Evolutionary conservation across 257 asterid genomes (phyloP), one percentile per base, ranked within the genome.

Genomic region (Eustoma russellianum): DNA sequence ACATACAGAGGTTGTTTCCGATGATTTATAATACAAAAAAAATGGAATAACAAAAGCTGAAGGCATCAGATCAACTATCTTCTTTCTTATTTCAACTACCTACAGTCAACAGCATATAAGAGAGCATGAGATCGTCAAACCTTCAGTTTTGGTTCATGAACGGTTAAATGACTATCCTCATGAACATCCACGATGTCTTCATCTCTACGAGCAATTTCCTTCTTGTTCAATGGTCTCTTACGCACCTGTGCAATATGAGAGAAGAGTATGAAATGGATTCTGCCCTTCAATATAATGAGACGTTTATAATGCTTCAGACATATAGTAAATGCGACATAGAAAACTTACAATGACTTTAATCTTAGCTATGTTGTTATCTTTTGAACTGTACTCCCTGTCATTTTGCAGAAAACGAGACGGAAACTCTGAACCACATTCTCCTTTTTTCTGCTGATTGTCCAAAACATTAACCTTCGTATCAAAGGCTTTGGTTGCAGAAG

Each of bases 191-290:
- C 95, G 58, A 88, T 76, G 52, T 92, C 99, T 24, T 92, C 97
- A 72, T 92, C 97, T 59, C 88, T 92, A 63, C 93, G 86, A 56
- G 87, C 60, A 60, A 71, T 57, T 74, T 88, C 97, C 80, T 92
- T 92, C 84, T 88, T 92, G 80, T 92, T 92, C 61, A 92, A 57
- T 28, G 99, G 99, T 70, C 99, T 81, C 78, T 88, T 92, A 50
- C 99, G 95, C 64, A 92, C 99, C 99, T 88, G 74, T 48, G 50
- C 57, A 17, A 57, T 60, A 73, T 46, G 53, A 12, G 12, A 38
- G 2, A 38, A 38, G 7, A 38, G 30, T 24, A 1, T 0, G 30
- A 24, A 24, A 24, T 24, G 30, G 3, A 24, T 24, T 24, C 2
- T 24, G 30, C 30, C 30, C 30, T 24, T 24, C 30, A 24, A 24